These are phyloP conservation scores for Craterostigma plantagineum DNA, from an alignment of 257 asterid genomes.

Conservation along the genomic window DNA sequence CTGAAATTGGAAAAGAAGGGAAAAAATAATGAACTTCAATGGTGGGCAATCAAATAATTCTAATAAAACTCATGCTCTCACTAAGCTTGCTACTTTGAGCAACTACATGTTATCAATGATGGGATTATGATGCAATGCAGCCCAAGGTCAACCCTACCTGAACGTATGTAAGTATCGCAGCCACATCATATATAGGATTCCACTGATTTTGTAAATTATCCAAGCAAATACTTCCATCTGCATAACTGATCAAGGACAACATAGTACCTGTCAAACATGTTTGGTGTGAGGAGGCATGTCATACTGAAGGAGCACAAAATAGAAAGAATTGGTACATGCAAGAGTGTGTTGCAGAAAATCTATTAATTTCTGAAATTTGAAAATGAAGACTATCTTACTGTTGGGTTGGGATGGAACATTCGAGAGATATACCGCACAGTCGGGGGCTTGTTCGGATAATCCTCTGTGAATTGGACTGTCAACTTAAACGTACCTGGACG, in stretches of 20 bases:
- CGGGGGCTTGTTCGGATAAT: slow-evolving; percentile 95
- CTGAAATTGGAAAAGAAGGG: slow-evolving; percentile 21
- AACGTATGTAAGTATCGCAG: slow-evolving; percentile 84
- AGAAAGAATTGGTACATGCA: too few relatives aligned
- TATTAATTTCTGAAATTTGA: too few relatives aligned
- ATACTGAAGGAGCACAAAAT: too few relatives aligned
- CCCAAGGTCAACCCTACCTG: slow-evolving; percentile 41
- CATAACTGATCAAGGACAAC: slow-evolving; percentile 18
- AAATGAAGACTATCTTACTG: too few relatives aligned
- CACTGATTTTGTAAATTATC: slow-evolving; percentile 88
- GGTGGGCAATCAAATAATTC: too few relatives aligned
- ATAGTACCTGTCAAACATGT: slow-evolving; percentile 2
- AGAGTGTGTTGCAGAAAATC: too few relatives aligned
- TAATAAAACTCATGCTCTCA: too few relatives aligned
- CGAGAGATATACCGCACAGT: slow-evolving; percentile 79
- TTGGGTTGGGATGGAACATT: slow-evolving; percentile 97
- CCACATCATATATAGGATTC: slow-evolving; percentile 91
- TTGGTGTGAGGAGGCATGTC: too few relatives aligned
- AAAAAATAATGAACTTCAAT: too few relatives aligned
- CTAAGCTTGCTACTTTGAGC: too few relatives aligned
- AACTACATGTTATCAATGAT: too few relatives aligned
- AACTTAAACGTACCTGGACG: slow-evolving; percentile 93
- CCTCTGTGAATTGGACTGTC: slow-evolving; percentile 80
- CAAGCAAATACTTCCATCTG: slow-evolving; percentile 90
- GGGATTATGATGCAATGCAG: not conserved